These are phyloP conservation scores for Vanderwaltozyma polyspora DNA, from an alignment of 805 yeast species.

Conservation along the genomic window DNA sequence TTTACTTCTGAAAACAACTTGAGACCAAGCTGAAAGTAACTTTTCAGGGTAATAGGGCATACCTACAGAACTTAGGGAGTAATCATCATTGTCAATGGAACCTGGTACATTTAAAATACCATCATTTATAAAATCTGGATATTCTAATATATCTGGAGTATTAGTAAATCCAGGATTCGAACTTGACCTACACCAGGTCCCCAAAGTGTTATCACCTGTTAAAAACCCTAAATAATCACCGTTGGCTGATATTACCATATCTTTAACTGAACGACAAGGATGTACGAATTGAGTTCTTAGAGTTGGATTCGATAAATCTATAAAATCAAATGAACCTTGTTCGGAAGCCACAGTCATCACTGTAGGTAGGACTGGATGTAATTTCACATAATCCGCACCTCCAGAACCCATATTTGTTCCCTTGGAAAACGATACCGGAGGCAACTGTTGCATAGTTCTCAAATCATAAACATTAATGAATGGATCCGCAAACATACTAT, in stretches of 20 bases:
- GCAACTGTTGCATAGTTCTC: constrained; percentile 52
- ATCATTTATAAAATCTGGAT: constrained; percentile 38
- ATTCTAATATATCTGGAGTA: constrained; percentile 37
- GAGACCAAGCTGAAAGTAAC: constrained; percentile 73
- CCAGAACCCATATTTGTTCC: constrained; percentile 35
- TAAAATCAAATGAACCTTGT: constrained; percentile 73
- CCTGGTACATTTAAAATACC: constrained; percentile 21
- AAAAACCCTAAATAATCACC: constrained; percentile 71
- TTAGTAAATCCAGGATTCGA: constrained; percentile 18
- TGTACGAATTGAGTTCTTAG: constrained; percentile 26
- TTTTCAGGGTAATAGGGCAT: constrained; percentile 76
- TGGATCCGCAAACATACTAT: constrained; percentile 56
- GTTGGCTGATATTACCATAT: constrained; percentile 31
- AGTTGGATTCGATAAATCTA: constrained; percentile 75
- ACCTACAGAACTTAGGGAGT: constrained; percentile 65
- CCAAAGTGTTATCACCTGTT: constrained; percentile 48
- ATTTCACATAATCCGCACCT: constrained; percentile 73
- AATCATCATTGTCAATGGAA: constrained; percentile 32
- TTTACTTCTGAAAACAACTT: constrained; percentile 45
- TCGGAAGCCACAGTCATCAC: constrained; percentile 63
- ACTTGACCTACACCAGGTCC: constrained; percentile 22
- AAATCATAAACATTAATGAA: constrained; percentile 75
- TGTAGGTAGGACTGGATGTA: constrained; percentile 81
- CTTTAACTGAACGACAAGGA: constrained; percentile 25
- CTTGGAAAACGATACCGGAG: constrained; percentile 76